A percentile compares a stretch with the other conserved stretches of the same genome.
These are phyloP conservation scores for Neofusicoccum parvum DNA, from an alignment of 2,329 filamentous ascomycete species.

Conservation along the genomic window DNA sequence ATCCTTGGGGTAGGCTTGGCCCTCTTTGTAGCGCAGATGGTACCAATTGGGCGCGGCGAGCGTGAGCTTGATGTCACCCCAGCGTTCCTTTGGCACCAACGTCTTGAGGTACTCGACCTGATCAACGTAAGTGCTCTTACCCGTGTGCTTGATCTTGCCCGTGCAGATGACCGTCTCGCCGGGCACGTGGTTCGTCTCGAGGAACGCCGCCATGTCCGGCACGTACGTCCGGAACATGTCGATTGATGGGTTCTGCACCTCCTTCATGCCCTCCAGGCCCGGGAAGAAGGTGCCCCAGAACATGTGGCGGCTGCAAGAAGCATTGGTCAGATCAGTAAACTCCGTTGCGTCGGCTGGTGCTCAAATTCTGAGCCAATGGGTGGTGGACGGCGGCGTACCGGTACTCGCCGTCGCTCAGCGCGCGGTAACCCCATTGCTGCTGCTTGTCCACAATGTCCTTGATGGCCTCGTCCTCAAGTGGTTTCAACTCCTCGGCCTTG, in stretches of 20 bases:
- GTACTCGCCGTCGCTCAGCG: constrained; percentile 70
- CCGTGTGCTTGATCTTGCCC: constrained; percentile 58
- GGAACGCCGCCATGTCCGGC: constrained; percentile 62
- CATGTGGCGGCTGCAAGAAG: constrained; percentile 39
- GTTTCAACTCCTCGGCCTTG: constrained; percentile 57
- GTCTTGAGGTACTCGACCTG: constrained; percentile 61
- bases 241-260: constrained; percentile 50
- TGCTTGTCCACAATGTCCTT: constrained; percentile 65
- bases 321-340: neutral
- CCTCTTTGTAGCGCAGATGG: constrained; percentile 62
- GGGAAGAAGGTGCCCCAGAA: constrained; percentile 59
- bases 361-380: neutral
- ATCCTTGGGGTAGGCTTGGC: constrained; percentile 44
- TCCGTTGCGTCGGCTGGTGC: neutral
- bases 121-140: constrained; percentile 54
- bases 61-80: constrained; percentile 67
- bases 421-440: constrained; percentile 60
- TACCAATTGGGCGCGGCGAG: constrained; percentile 68
- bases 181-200: constrained; percentile 58
- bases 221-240: constrained; percentile 59
- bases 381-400: constrained; percentile 25
- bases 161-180: constrained; percentile 58
- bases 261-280: constrained; percentile 53
- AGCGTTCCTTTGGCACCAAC: constrained; percentile 58
- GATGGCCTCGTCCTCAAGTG: constrained; percentile 66